phyloP scores from a whole-genome alignment of 2,329 filamentous ascomycete species.

The Westerdykella sp. region DNA sequence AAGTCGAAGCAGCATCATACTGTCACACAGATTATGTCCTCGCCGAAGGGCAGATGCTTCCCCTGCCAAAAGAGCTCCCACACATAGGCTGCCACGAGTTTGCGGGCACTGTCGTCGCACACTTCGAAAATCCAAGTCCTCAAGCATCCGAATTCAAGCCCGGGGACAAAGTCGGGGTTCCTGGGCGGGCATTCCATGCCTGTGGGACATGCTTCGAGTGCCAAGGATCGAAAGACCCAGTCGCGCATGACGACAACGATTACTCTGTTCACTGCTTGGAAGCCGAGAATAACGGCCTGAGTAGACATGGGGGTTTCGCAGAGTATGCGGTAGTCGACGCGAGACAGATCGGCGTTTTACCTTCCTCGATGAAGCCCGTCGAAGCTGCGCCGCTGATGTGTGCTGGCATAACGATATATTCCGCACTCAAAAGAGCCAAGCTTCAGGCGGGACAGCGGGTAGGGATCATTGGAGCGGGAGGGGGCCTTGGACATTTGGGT shows the following conservation, averaged over 20 bases:
- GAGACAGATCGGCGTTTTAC: slow-evolving; percentile 34
- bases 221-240: slow-evolving; percentile 17
- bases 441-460: slow-evolving; percentile 31
- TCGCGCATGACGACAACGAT: slow-evolving; percentile 32
- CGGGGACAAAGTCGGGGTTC: slow-evolving; percentile 37
- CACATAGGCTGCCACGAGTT: slow-evolving; percentile 45
- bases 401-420: slow-evolving; percentile 40
- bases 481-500: slow-evolving; percentile 28
- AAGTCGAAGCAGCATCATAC: slow-evolving; percentile 44
- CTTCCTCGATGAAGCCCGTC: slow-evolving; percentile 28
- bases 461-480: slow-evolving; percentile 38
- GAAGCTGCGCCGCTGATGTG: slow-evolving; percentile 42
- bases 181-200: slow-evolving; percentile 39
- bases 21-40: slow-evolving; percentile 42
- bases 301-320: slow-evolving; percentile 36
- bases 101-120: slow-evolving; percentile 40
- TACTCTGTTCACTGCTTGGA: slow-evolving; percentile 39
- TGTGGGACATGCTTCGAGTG: slow-evolving; percentile 42
- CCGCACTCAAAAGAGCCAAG: slow-evolving; percentile 35
- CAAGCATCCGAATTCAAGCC: slow-evolving; percentile 14
- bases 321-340: slow-evolving; percentile 42
- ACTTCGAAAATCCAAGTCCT: slow-evolving; percentile 15
- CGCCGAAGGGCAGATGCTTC: slow-evolving; percentile 30
- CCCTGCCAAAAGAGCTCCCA: slow-evolving; percentile 36
- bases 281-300: slow-evolving; percentile 28